Evolutionary conservation across 78 protist species (phyloP).

Genomic region (Dictyostelium firmibasis): DNA sequence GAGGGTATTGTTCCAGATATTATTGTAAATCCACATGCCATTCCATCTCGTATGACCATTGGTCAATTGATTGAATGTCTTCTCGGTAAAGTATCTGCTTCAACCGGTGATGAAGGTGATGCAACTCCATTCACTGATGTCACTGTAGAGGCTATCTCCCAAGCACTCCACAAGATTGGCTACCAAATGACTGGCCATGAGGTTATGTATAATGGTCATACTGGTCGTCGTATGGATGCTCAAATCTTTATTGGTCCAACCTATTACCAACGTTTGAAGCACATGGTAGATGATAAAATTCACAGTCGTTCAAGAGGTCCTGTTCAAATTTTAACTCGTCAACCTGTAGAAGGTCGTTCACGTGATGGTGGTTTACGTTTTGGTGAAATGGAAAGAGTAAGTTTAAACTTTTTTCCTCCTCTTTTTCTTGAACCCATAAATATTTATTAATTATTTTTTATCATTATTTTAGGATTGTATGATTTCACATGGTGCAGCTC

Average conservation of each 20-base stretch:
- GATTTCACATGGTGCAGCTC: slow-evolving; percentile 96
- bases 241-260: slow-evolving; percentile 99
- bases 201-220: slow-evolving; percentile 92
- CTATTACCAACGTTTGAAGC: slow-evolving; percentile 99
- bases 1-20: slow-evolving; percentile 99
- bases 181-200: slow-evolving; percentile 99
- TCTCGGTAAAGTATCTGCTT: slow-evolving; percentile 96
- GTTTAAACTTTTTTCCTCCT: slow-evolving; percentile 18
- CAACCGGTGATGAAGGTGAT: slow-evolving; percentile 62
- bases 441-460: background rate
- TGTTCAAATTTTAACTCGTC: slow-evolving; percentile 98
- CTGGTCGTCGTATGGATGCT: slow-evolving; percentile 96
- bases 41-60: slow-evolving; percentile 98
- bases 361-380: slow-evolving; percentile 99
- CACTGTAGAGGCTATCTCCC: slow-evolving; percentile 87
- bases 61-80: slow-evolving; percentile 99
- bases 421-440: too few relatives aligned
- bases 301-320: slow-evolving; percentile 99
- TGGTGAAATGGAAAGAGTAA: slow-evolving; percentile 99
- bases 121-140: slow-evolving; percentile 97
- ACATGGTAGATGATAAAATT: slow-evolving; percentile 99
- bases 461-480: slow-evolving; percentile 85
- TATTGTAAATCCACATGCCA: slow-evolving; percentile 99
- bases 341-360: slow-evolving; percentile 99
- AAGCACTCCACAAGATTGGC: slow-evolving; percentile 91